Evolutionary conservation across 768 basidiomycete genomes (phyloP).

Genomic region (Rhodocollybia butyracea): DNA sequence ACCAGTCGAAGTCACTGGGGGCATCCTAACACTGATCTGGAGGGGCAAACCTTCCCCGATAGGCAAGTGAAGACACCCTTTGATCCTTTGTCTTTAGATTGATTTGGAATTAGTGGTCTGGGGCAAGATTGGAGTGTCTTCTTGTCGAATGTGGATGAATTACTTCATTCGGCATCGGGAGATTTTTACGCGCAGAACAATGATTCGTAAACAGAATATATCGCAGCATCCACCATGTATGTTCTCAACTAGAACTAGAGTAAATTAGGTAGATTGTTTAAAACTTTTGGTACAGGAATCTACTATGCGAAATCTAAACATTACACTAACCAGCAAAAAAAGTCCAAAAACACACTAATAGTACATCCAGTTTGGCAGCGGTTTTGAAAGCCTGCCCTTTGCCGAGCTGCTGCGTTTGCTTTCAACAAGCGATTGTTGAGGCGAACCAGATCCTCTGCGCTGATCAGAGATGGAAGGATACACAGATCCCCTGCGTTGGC

Average conservation of each 20-base stretch:
- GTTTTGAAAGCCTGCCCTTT: conserved; percentile 4
- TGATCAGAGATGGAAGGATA: too few relatives aligned
- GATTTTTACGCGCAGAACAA: background rate
- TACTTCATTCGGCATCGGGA: background rate
- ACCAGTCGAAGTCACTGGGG: background rate
- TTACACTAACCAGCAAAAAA: too few relatives aligned
- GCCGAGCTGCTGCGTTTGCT: background rate
- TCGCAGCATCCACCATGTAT: too few relatives aligned
- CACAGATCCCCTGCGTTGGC: too few relatives aligned
- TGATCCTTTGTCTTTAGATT: background rate
- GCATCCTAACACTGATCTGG: background rate
- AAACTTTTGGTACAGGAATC: too few relatives aligned
- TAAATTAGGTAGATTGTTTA: too few relatives aligned
- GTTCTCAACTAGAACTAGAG: too few relatives aligned
- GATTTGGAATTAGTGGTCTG: background rate
- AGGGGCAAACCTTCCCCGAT: background rate
- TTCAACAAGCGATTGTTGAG: background rate
- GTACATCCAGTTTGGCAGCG: conserved; percentile 2
- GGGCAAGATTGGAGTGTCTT: conserved; percentile 5
- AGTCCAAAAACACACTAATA: background rate
- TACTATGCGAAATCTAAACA: too few relatives aligned
- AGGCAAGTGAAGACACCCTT: too few relatives aligned
- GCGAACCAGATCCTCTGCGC: background rate
- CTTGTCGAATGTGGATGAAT: background rate
- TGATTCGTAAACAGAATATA: too few relatives aligned